Evolutionary conservation across 2,329 filamentous ascomycete genomes (phyloP).

Genomic region (Fusarium gaditjirri): DNA sequence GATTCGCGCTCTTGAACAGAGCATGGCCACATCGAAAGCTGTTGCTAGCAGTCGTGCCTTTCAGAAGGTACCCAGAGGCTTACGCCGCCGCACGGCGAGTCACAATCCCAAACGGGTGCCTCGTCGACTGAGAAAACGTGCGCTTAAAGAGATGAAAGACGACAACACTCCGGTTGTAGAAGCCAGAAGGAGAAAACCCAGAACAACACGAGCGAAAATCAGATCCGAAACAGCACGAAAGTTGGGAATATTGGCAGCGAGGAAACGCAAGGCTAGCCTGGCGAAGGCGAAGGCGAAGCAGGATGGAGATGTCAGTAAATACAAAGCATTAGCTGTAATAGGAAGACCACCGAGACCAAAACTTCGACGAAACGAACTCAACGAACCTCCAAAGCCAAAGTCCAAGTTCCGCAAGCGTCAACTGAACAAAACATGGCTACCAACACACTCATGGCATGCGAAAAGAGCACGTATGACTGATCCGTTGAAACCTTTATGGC

Average conservation of each 20-base stretch:
- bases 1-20: conserved; percentile 84
- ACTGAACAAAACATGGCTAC: conserved; percentile 89
- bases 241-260: conserved; percentile 70
- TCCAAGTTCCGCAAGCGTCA: conserved; percentile 87
- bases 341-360: conserved; percentile 64
- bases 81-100: conserved; percentile 89
- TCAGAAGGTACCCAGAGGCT: conserved; percentile 85
- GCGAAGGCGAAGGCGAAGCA: conserved; percentile 45
- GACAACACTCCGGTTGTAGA: conserved; percentile 91
- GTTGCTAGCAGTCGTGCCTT: conserved; percentile 78
- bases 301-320: conserved; percentile 16
- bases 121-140: conserved; percentile 75
- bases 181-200: conserved; percentile 69
- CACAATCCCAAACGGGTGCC: conserved; percentile 95
- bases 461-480: conserved; percentile 91
- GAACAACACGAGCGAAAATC: conserved; percentile 67
- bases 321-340: conserved; percentile 29
- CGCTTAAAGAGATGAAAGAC: conserved; percentile 79
- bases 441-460: conserved; percentile 92
- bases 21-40: conserved; percentile 79
- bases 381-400: conserved; percentile 64
- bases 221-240: conserved; percentile 81
- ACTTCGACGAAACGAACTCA: conserved; percentile 75
- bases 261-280: conserved; percentile 59
- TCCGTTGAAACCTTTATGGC: conserved; percentile 84